A percentile compares a stretch with the other conserved stretches of the same genome.
phyloP scores from a whole-genome alignment of 768 basidiomycete species.

The Suillus hirtellus region DNA sequence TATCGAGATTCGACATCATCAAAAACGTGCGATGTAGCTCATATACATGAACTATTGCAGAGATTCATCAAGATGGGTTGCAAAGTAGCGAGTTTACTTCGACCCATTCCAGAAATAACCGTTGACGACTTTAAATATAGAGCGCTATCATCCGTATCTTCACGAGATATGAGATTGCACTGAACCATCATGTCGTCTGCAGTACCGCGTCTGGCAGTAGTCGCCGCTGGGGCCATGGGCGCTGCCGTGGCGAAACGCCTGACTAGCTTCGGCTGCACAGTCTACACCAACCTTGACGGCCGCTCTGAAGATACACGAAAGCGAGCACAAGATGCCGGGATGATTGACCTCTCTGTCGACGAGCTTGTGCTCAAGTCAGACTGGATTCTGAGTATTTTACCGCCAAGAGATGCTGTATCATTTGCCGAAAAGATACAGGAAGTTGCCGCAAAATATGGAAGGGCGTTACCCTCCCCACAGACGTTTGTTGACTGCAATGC shows the following conservation, averaged over 20 bases:
- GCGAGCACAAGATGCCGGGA: slow-evolving; percentile 52
- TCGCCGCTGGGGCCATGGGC: slow-evolving; percentile 63
- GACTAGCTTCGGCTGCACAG: slow-evolving; percentile 46
- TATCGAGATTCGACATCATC: background rate
- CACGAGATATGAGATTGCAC: background rate
- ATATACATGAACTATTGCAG: background rate
- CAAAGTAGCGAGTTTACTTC: background rate
- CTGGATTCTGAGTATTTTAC: slow-evolving; percentile 59
- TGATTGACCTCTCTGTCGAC: slow-evolving; percentile 41
- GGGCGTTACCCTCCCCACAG: slow-evolving; percentile 16
- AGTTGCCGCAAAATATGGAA: background rate
- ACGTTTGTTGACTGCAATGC: slow-evolving; percentile 62
- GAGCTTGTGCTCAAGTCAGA: slow-evolving; percentile 39
- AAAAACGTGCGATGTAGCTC: background rate
- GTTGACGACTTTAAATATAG: background rate
- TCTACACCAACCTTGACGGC: slow-evolving; percentile 55
- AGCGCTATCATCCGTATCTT: background rate
- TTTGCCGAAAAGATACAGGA: slow-evolving; percentile 39
- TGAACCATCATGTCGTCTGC: slow-evolving; percentile 17
- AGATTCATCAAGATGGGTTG: too few relatives aligned
- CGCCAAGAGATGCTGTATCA: slow-evolving; percentile 51
- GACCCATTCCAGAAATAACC: background rate
- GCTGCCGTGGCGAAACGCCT: slow-evolving; percentile 53
- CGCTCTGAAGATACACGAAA: slow-evolving; percentile 52
- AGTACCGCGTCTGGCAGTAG: slow-evolving; percentile 42